Percentiles rank a stretch among this genome's conserved stretches.
phyloP scores from a whole-genome alignment of 2,329 filamentous ascomycete genomes.

The Elsinoe arachidis region DNA sequence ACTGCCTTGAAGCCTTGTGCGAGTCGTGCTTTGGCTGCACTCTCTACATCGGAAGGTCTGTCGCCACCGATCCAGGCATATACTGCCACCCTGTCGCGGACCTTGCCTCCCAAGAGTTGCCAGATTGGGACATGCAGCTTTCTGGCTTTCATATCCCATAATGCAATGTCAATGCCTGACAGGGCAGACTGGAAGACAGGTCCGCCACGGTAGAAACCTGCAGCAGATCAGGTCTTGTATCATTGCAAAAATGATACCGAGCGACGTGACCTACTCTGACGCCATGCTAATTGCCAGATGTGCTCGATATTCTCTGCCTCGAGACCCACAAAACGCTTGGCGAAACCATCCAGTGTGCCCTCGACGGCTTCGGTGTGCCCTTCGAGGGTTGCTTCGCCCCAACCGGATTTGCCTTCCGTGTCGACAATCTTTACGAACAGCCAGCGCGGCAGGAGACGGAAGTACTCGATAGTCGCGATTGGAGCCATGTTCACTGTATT shows the following conservation, averaged over 20 bases:
- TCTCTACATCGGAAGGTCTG: slow-evolving; percentile 56
- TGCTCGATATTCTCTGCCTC: slow-evolving; percentile 73
- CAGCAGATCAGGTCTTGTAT: slow-evolving; percentile 3
- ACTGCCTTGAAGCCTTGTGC: slow-evolving; percentile 57
- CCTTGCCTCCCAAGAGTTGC: slow-evolving; percentile 64
- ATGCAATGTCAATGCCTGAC: slow-evolving; percentile 67
- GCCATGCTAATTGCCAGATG: slow-evolving; percentile 68
- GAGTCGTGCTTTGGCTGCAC: slow-evolving; percentile 41
- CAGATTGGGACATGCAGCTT: slow-evolving; percentile 60
- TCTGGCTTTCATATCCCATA: slow-evolving; percentile 68
- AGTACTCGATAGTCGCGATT: slow-evolving; percentile 61
- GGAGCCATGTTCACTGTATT: slow-evolving; percentile 44
- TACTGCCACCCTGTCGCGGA: slow-evolving; percentile 60
- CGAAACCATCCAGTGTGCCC: slow-evolving; percentile 61
- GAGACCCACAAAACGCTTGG: slow-evolving; percentile 52
- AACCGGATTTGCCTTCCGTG: slow-evolving; percentile 54
- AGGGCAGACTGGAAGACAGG: slow-evolving; percentile 74
- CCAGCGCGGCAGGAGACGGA: slow-evolving; percentile 66
- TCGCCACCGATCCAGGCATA: slow-evolving; percentile 76
- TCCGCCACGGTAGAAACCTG: slow-evolving; percentile 66
- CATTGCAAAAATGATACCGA: slow-evolving; percentile 22
- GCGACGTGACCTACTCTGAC: slow-evolving; percentile 31
- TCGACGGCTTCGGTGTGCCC: slow-evolving; percentile 67
- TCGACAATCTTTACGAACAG: slow-evolving; percentile 70
- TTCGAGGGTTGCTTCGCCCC: slow-evolving; percentile 68